These are phyloP conservation scores for Chenopodium suecicum DNA, from an alignment of 148 eudicot genomes.

Conservation along the genomic window DNA sequence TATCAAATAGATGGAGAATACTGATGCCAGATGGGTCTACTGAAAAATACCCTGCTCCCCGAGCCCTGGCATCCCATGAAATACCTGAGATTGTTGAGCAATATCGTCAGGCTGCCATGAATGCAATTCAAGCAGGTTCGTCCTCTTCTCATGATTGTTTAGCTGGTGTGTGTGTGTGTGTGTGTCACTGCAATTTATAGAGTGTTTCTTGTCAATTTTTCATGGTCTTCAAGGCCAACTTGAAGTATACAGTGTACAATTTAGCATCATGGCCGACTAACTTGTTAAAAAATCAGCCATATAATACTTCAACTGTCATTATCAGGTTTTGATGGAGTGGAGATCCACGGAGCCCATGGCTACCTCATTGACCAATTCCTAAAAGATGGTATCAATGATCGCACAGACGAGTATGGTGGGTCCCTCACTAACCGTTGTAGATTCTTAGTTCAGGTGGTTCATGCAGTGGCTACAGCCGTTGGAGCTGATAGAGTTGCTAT, in stretches of 20 bases:
- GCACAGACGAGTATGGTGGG: constrained; percentile 76
- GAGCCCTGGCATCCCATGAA: constrained; percentile 48
- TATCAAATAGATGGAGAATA: constrained; percentile 79
- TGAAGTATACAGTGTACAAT: neutral
- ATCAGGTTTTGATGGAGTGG: constrained; percentile 89
- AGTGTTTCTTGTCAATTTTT: neutral
- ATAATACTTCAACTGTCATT: neutral
- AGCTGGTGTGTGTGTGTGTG: neutral
- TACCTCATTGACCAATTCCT: constrained; percentile 90
- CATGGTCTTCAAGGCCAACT: neutral
- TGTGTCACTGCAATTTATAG: neutral
- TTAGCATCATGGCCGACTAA: neutral
- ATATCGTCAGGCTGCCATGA: constrained; percentile 75
- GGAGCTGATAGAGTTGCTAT: constrained; percentile 64
- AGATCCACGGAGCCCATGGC: constrained; percentile 89
- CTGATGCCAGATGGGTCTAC: constrained; percentile 75
- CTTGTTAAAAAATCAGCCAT: neutral
- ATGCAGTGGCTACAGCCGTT: constrained; percentile 56
- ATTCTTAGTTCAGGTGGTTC: constrained; percentile 57
- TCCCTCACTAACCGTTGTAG: constrained; percentile 73
- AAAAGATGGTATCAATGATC: constrained; percentile 80
- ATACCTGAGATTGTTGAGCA: constrained; percentile 51
- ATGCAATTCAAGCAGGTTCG: constrained; percentile 81
- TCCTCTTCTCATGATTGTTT: neutral
- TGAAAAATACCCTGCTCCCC: constrained; percentile 60